phyloP scores from a whole-genome alignment of 495 filamentous ascomycete genomes.

The Aspergillus nanangensis region DNA sequence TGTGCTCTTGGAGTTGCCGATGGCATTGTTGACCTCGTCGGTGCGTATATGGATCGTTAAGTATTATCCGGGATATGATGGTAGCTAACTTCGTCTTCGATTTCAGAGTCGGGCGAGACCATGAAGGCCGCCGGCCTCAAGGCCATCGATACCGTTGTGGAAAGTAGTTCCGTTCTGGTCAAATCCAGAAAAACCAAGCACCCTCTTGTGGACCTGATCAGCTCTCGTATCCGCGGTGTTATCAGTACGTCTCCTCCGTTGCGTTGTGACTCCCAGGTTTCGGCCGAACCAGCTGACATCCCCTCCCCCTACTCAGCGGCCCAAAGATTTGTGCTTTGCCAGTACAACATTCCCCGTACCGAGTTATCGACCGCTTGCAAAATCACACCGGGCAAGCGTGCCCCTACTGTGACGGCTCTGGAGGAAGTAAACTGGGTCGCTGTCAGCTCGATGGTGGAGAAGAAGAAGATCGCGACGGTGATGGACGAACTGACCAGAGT shows the following conservation, averaged over 20 bases:
- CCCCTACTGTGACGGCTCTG: conserved; percentile 81
- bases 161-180: conserved; percentile 82
- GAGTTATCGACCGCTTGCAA: conserved; percentile 61
- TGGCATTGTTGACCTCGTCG: conserved; percentile 95
- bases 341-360: conserved; percentile 81
- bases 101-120: conserved; percentile 89
- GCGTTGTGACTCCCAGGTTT: background rate
- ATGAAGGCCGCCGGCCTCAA: conserved; percentile 98
- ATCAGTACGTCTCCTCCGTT: conserved; percentile 57
- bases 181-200: conserved; percentile 86
- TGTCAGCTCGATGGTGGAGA: conserved; percentile 89
- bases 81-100: background rate
- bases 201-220: conserved; percentile 73
- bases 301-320: conserved; percentile 50
- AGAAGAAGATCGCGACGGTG: conserved; percentile 77
- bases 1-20: conserved; percentile 94
- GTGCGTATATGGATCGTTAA: conserved; percentile 37
- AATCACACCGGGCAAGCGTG: conserved; percentile 92
- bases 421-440: conserved; percentile 92
- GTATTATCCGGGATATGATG: background rate
- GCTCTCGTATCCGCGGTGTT: conserved; percentile 80
- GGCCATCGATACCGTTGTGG: conserved; percentile 88
- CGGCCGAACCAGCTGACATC: background rate
- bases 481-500: conserved; percentile 84
- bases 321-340: conserved; percentile 89